These are phyloP conservation scores for Pythium apleroticum DNA, from an alignment of 352 stramenopile species.

Conservation along the genomic window DNA sequence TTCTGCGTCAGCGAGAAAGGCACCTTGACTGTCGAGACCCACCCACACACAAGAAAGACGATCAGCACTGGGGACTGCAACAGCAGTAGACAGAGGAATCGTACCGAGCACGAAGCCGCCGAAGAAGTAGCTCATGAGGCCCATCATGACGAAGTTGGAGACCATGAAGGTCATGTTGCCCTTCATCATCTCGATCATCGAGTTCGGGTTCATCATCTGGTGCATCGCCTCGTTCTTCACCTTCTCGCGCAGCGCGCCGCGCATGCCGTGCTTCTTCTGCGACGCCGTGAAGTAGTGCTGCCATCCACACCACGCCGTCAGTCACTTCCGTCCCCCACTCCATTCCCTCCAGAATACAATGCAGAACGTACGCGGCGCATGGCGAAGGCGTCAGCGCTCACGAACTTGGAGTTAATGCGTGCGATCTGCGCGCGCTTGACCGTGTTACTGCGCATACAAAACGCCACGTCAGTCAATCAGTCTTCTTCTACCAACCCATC, in stretches of 20 bases:
- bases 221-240: conserved; percentile 90
- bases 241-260: conserved; percentile 84
- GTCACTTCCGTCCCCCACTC: background rate
- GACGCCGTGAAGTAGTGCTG: conserved; percentile 87
- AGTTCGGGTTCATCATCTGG: conserved; percentile 95
- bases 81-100: conserved; percentile 1
- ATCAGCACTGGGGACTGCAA: too few relatives aligned
- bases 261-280: conserved; percentile 87
- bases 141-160: conserved; percentile 99
- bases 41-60: conserved; percentile 1
- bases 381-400: conserved; percentile 79
- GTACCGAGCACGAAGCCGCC: conserved; percentile 95
- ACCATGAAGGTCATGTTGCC: conserved; percentile 99
- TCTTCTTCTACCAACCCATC: too few relatives aligned
- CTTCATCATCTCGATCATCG: conserved; percentile 99
- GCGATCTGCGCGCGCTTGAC: conserved; percentile 81
- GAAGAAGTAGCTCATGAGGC: conserved; percentile 99
- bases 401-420: conserved; percentile 90
- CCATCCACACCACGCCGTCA: background rate
- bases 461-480: background rate
- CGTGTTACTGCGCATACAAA: conserved; percentile 66
- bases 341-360: background rate
- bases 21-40: conserved; percentile 85
- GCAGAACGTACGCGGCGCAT: conserved; percentile 76
- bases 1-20: conserved; percentile 97